Evolutionary conservation across 2,329 filamentous ascomycete species (phyloP).

Genomic region (Cyclaneusma minus): DNA sequence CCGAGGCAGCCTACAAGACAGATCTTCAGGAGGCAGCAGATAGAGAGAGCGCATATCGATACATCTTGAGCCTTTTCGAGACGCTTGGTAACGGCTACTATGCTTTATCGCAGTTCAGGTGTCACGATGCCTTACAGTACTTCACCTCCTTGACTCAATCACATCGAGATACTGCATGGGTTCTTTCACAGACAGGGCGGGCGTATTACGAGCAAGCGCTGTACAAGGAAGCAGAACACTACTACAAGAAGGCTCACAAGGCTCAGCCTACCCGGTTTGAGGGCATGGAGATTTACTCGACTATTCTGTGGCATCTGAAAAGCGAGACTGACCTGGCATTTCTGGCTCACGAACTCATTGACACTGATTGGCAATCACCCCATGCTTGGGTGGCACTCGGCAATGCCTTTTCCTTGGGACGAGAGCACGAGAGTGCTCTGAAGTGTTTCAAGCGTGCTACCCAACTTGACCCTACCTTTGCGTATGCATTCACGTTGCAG

Average conservation of each 20-base stretch:
- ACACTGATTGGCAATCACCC: slow-evolving; percentile 74
- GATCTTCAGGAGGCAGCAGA: slow-evolving; percentile 42
- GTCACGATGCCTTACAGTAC: slow-evolving; percentile 58
- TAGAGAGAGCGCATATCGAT: slow-evolving; percentile 61
- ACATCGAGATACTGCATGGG: slow-evolving; percentile 87
- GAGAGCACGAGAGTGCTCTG: slow-evolving; percentile 88
- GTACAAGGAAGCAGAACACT: slow-evolving; percentile 75
- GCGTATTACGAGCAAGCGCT: slow-evolving; percentile 82
- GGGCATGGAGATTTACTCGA: slow-evolving; percentile 97
- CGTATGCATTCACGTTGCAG: slow-evolving; percentile 90
- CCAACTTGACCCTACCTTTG: slow-evolving; percentile 77
- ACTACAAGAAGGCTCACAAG: slow-evolving; percentile 64
- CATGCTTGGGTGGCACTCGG: slow-evolving; percentile 94
- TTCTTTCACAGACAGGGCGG: slow-evolving; percentile 77
- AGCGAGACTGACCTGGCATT: slow-evolving; percentile 84
- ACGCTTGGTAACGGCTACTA: slow-evolving; percentile 73
- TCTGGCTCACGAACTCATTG: slow-evolving; percentile 78
- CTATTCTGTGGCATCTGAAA: slow-evolving; percentile 96
- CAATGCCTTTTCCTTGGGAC: slow-evolving; percentile 83
- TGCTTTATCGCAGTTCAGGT: slow-evolving; percentile 63
- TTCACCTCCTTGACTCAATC: slow-evolving; percentile 54
- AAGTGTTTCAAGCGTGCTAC: slow-evolving; percentile 91
- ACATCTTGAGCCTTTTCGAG: slow-evolving; percentile 64
- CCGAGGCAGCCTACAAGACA: slow-evolving; percentile 25
- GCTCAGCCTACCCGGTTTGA: slow-evolving; percentile 71